phyloP scores from a whole-genome alignment of 2,329 filamentous ascomycete genomes.

The Aspergillus nomiae region DNA sequence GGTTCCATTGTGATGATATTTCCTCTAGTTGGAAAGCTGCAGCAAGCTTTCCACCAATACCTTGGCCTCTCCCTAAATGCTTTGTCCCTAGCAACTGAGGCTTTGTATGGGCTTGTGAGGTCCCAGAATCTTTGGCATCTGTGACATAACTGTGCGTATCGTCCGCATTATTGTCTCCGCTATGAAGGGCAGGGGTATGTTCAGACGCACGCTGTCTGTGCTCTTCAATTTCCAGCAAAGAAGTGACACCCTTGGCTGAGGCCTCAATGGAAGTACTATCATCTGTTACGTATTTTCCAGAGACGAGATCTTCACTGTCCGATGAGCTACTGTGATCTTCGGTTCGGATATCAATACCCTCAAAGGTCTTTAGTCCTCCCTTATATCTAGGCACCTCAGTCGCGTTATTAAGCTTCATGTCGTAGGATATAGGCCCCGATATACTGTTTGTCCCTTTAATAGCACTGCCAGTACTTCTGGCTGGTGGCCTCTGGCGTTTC shows the following conservation, averaged over 20 bases:
- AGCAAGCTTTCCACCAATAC: constrained; percentile 25
- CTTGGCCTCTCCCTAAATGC: constrained; percentile 23
- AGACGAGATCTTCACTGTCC: background rate
- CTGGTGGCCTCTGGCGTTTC: background rate
- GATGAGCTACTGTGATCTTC: background rate
- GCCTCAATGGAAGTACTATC: background rate
- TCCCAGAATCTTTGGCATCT: background rate
- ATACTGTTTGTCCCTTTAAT: background rate
- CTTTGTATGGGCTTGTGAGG: background rate
- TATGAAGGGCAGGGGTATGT: background rate
- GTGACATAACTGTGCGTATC: background rate
- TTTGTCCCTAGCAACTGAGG: background rate
- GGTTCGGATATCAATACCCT: background rate
- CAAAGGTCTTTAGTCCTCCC: background rate
- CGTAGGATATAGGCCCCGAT: background rate
- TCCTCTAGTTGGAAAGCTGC: constrained; percentile 20
- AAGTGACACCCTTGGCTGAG: background rate
- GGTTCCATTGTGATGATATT: background rate
- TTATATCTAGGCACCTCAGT: background rate
- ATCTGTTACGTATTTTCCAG: background rate
- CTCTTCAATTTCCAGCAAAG: background rate
- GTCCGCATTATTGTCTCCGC: background rate
- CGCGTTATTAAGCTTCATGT: background rate
- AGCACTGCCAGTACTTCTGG: background rate
- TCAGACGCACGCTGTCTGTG: background rate